Evolutionary conservation across 768 basidiomycete species (phyloP), one percentile per base, ranked within the genome.

Genomic region (Mycena galericulata): DNA sequence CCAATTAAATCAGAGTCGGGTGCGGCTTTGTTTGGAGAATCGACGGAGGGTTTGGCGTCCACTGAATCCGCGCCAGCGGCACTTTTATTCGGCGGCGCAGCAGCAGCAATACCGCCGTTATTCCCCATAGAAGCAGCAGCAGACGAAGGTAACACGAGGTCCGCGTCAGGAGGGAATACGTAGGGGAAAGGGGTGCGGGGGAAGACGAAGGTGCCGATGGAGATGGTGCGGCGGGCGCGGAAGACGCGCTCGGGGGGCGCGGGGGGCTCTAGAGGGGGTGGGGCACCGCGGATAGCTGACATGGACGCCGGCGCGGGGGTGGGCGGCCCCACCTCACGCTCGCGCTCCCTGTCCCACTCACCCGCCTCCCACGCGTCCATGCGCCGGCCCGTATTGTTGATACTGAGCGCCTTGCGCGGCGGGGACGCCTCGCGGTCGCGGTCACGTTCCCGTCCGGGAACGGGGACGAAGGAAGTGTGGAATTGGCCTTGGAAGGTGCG

Each of bases 401-500:
- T 29, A 14, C 10, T 24, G 22, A 34, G 14, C 24, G n/a, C 8
- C 30, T 57, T 57, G 55, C 38, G 55, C 1, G 55, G 66, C 15
- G 70, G 70, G n/a, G 65, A 64, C 11, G 62, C 66, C 30, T 71
- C 66, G 41, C 70, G 70, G n/a, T n/a, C n/a, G n/a, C n/a, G n/a
- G n/a, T n/a, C n/a, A n/a, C n/a, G n/a, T n/a, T n/a, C n/a, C n/a
- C n/a, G n/a, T n/a, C n/a, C n/a, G n/a, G n/a, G n/a, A 14, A 67
- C 66, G 27, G 65, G 63, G 41, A 72, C 67, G 38, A 72, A 72
- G n/a, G 66, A 68, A 10, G 70, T 72, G 60, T 72, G 67, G 63
- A 72, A 72, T 22, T 72, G 70, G n/a, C 67, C 67, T 29, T 72
- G 70, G 67, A 72, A 72, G 22, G 70, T 58, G 20, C 70, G 56